Evolutionary conservation across 352 stramenopile species (phyloP), one percentile per base, ranked within the genome.

Genomic region (Blastocystis hominis): DNA sequence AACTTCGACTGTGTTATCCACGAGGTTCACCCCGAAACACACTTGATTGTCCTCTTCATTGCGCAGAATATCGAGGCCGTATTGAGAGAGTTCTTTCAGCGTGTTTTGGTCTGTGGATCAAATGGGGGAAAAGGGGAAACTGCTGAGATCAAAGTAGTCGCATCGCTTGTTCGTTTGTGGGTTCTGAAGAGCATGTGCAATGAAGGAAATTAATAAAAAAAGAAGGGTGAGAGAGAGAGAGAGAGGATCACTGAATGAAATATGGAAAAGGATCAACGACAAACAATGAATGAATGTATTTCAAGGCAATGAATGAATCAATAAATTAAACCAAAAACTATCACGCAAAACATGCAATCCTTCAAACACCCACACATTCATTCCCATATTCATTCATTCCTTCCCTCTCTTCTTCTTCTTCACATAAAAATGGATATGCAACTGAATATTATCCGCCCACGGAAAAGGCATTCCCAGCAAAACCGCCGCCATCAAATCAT

Each of bases 11-110:
- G 24, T 17, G 6, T 77, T 77, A 6, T 40, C 40, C 20, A 9
- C 66, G 50, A 84, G 20, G 56, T 84, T 84, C 5, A 84, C 34
- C 10, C 72, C 72, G 56, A 84, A 84, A 9, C 72, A 84, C 54
- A 84, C 56, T n/a, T 69, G 24, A 4, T n/a, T 47, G 56, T 84
- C 72, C 50, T 84, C 72, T 30, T 84, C 72, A 15, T 84, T 84
- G 72, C n/a, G n/a, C 17, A 84, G 50, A 34, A 84, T 64, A 30
- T 84, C 72, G 47, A 84, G 40, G 0, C 72, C 72, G 55, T 68
- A 84, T 10, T n/a, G 47, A 63, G 44, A 36, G 10, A 84, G 10
- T 47, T 64, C 24, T 7, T 84, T 84, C 72, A 84, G 15, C 38
- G 56, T 46, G n/a, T 10, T 9, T 63, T 53, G 30, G 24, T 50